A percentile compares a stretch with the other conserved stretches of the same genome.
These are phyloP conservation scores for Syzygium aqueum DNA, from an alignment of 345 rosid species.

Conservation along the genomic window DNA sequence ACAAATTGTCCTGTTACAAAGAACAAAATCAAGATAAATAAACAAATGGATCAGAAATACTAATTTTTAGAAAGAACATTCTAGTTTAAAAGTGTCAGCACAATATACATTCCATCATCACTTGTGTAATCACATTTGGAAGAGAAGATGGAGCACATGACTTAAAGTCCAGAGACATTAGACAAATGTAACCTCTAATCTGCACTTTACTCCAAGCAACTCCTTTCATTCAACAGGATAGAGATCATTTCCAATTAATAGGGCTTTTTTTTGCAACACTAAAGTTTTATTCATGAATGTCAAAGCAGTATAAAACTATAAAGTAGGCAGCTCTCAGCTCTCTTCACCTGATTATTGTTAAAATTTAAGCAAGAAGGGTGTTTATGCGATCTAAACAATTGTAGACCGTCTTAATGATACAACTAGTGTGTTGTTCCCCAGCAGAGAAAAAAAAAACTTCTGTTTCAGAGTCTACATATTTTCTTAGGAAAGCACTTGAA, in stretches of 20 bases:
- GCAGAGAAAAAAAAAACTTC: not conserved
- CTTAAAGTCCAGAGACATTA: not conserved
- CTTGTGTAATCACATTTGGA: not conserved
- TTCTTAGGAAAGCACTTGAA: not conserved
- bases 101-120: not conserved
- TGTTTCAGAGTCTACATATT: not conserved
- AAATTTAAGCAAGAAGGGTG: not conserved
- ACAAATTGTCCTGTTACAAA: constrained; percentile 69
- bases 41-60: not conserved
- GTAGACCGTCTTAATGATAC: not conserved
- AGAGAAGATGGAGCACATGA: not conserved
- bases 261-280: not conserved
- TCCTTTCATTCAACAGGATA: not conserved
- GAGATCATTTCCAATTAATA: not conserved
- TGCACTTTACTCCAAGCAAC: not conserved
- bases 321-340: not conserved
- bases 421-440: not conserved
- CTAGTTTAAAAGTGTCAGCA: not conserved
- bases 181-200: not conserved
- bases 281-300: not conserved
- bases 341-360: not conserved
- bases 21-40: not conserved
- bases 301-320: not conserved
- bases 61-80: not conserved
- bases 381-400: not conserved